Evolutionary conservation across 2,329 filamentous ascomycete genomes (phyloP).

Genomic region (Ophiocordyceps camponoti-rufipedis): DNA sequence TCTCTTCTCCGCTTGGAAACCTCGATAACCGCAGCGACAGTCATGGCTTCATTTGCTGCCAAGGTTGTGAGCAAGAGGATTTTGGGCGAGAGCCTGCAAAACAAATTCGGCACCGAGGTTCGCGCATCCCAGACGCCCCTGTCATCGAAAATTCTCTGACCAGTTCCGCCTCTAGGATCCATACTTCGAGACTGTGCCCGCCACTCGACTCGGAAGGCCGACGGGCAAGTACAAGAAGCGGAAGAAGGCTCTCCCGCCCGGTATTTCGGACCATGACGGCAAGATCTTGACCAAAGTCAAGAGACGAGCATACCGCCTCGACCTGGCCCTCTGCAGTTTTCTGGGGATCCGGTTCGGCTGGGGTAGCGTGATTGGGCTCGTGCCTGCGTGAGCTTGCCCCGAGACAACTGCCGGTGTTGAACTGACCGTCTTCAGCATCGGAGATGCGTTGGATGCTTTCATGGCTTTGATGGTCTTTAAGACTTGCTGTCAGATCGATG

Average conservation of each 20-base stretch:
- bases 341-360: conserved; percentile 76
- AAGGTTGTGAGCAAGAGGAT: conserved; percentile 39
- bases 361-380: conserved; percentile 66
- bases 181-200: conserved; percentile 68
- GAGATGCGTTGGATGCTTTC: conserved; percentile 55
- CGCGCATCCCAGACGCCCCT: conserved; percentile 1
- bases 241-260: conserved; percentile 68
- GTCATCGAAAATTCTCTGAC: conserved; percentile 9
- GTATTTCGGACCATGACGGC: conserved; percentile 67
- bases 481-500: conserved; percentile 56
- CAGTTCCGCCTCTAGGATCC: conserved; percentile 46
- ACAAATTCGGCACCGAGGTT: conserved; percentile 41
- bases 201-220: conserved; percentile 49
- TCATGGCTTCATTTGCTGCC: conserved; percentile 33
- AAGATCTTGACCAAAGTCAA: conserved; percentile 74
- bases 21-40: background rate
- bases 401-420: background rate
- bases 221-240: conserved; percentile 61
- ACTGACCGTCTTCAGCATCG: conserved; percentile 32
- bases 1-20: background rate
- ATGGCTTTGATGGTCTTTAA: conserved; percentile 60
- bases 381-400: conserved; percentile 52
- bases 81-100: conserved; percentile 34
- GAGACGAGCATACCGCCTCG: conserved; percentile 66
- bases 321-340: conserved; percentile 68